phyloP scores from a whole-genome alignment of 2,329 filamentous ascomycete genomes.

The Aquanectria penicillioides region DNA sequence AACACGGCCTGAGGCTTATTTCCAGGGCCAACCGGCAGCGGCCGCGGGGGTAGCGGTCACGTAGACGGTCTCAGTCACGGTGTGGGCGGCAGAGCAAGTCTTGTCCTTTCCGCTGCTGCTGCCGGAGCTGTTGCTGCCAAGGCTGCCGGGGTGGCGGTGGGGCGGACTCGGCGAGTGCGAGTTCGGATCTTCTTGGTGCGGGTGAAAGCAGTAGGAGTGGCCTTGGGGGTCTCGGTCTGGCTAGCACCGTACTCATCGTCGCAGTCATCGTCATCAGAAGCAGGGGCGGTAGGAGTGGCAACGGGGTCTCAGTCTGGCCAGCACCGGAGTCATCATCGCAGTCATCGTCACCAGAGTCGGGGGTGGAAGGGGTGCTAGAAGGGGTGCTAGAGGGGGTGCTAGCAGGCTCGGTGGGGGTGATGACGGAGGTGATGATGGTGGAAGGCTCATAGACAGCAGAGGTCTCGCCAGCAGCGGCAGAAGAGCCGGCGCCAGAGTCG shows the following conservation, averaged over 20 bases:
- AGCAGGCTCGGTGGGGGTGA: neutral
- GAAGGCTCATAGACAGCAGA: constrained; percentile 18
- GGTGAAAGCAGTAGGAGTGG: constrained; percentile 10
- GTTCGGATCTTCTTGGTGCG: constrained; percentile 10
- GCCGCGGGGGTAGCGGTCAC: constrained; percentile 33
- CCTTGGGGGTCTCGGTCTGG: constrained; percentile 20
- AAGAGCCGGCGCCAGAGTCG: constrained; percentile 3
- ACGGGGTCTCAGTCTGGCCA: constrained; percentile 18
- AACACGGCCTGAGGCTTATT: constrained; percentile 7
- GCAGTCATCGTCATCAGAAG: constrained; percentile 10
- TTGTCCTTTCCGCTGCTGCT: constrained; percentile 13
- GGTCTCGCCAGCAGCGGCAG: constrained; percentile 13
- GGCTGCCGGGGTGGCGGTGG: constrained; percentile 17
- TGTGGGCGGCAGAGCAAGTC: constrained; percentile 25
- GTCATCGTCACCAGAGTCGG: constrained; percentile 7
- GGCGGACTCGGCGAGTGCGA: constrained; percentile 26
- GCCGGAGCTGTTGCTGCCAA: constrained; percentile 3
- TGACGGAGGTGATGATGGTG: constrained; percentile 19
- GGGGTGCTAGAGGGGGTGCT: constrained; percentile 6
- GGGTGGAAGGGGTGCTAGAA: no score
- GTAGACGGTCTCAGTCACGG: constrained; percentile 36
- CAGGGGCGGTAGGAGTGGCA: neutral
- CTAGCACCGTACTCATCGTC: constrained; percentile 14
- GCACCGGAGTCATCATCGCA: constrained; percentile 16
- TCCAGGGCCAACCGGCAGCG: neutral